Evolutionary conservation across 306 rosid genomes (phyloP), one percentile per base, ranked within the genome.

Genomic region (Hippophae gyantsensis): DNA sequence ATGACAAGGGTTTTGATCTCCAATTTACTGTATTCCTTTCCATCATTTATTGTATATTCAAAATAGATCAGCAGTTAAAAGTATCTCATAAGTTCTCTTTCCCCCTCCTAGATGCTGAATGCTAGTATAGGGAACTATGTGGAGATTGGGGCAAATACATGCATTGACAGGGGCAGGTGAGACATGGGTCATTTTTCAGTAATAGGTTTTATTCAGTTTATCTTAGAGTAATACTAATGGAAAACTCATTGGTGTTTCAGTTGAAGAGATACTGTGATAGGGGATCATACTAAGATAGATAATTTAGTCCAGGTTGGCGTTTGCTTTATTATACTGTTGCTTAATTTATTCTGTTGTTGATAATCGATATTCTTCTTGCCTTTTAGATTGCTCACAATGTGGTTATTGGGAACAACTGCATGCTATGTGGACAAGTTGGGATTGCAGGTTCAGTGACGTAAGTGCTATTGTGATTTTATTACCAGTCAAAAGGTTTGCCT

Each of bases 371-470:
- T 76, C 67, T 85, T 62, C 62, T 71, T 54, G 68, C 60, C 49
- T 74, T 71, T 79, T 81, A 92, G 98, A 80, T 87, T 50, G 96
- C 86, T 64, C 96, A 87, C 68, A 92, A 87, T 83, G 95, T 87
- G 63, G 84, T 83, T 43, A 76, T 87, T 65, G 98, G 89, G 70
- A 76, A 80, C 60, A 78, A 68, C 58, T 92, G 98, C 75, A 68
- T 87, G 83, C 86, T 92, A 54, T 87, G 98, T 83, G 98, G 96
- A 55, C 96, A 87, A 85, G 96, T 78, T 64, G 98, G 98, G 61
- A 83, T 92, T 78, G 95, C 96, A 46, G 96, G 98, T 56, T 92
- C 96, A 6, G 98, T 76, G 58, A 87, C 81, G 96, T 87, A 83
- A 4, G 86, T 74, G 54, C 40, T 51, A 41, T 55, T 47, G 32